These are phyloP conservation scores for Mycena polygramma DNA, from an alignment of 768 basidiomycete genomes.

Conservation along the genomic window DNA sequence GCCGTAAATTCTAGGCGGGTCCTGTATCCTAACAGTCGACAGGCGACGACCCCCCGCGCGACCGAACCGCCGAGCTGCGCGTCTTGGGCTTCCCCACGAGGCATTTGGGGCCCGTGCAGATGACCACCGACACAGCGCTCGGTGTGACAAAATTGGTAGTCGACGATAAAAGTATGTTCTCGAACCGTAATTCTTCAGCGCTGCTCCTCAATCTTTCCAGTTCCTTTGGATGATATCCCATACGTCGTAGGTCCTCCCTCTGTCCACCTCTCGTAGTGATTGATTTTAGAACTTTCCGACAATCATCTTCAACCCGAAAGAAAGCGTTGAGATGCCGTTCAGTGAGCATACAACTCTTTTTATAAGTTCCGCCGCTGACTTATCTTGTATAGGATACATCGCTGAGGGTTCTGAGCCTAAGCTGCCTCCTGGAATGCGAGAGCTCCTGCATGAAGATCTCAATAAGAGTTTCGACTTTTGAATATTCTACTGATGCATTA, in stretches of 20 bases:
- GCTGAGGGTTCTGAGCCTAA: conserved; percentile 68
- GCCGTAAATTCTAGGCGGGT: background rate
- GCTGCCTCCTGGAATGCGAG: conserved; percentile 91
- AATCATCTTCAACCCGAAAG: conserved; percentile 86
- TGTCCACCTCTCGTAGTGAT: background rate
- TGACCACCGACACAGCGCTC: conserved; percentile 98
- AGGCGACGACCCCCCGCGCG: conserved; percentile 97
- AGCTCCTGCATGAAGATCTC: conserved; percentile 87
- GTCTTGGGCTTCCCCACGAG: conserved; percentile 88
- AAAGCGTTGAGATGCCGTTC: conserved; percentile 99
- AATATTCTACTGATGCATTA: conserved; percentile 24
- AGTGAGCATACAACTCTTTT: conserved; percentile 59
- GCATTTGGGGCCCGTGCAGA: conserved; percentile 89
- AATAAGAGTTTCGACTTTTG: conserved; percentile 89
- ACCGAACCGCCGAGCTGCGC: conserved; percentile 91
- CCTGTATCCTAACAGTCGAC: conserved; percentile 16
- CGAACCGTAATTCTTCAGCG: background rate
- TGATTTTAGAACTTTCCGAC: conserved; percentile 84
- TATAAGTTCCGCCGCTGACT: background rate
- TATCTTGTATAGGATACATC: conserved; percentile 60
- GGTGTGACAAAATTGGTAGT: conserved; percentile 91
- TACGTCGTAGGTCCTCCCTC: conserved; percentile 69
- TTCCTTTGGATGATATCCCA: conserved; percentile 77
- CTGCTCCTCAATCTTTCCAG: conserved; percentile 44
- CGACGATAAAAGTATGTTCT: conserved; percentile 69